Percentiles rank a stretch among this genome's conserved stretches.
Evolutionary conservation across 176 grass and related monocot species (phyloP).

Genomic region (Paspalum notatum): DNA sequence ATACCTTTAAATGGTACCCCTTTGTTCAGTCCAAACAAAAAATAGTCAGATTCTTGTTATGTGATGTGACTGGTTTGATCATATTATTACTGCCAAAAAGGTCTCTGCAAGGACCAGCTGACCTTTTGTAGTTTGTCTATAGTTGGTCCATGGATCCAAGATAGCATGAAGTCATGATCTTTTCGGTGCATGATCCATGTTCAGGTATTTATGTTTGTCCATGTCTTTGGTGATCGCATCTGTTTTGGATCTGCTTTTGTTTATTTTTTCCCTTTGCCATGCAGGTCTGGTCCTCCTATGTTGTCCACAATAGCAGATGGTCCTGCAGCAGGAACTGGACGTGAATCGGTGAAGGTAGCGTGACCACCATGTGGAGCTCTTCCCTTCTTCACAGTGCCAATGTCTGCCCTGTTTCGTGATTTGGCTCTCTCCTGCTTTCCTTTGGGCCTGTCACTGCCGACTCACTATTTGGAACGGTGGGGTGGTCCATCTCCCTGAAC

Average conservation of each 20-base stretch:
- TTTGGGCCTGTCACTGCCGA: background rate
- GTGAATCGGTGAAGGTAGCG: slow-evolving; percentile 32
- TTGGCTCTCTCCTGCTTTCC: background rate
- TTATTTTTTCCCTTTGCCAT: slow-evolving; percentile 6
- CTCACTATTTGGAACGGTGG: background rate
- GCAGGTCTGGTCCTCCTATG: slow-evolving; percentile 25
- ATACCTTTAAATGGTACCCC: too few species aligned
- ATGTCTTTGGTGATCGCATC: slow-evolving; percentile 3
- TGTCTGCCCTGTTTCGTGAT: background rate
- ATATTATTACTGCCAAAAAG: slow-evolving; percentile 2
- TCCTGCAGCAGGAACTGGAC: slow-evolving; percentile 32
- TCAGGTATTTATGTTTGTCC: background rate
- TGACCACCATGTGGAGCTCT: slow-evolving; percentile 28
- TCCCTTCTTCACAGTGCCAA: background rate
- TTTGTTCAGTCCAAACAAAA: slow-evolving; percentile 3
- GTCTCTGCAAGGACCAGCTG: slow-evolving; percentile 3
- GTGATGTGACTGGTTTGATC: slow-evolving; percentile 3
- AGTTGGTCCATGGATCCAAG: background rate
- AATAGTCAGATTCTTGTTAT: slow-evolving; percentile 15
- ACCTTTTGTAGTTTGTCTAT: slow-evolving; percentile 35
- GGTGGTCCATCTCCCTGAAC: slow-evolving; percentile 11
- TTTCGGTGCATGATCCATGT: slow-evolving; percentile 24
- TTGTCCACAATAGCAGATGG: slow-evolving; percentile 15
- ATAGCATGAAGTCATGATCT: slow-evolving; percentile 6
- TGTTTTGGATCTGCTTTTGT: slow-evolving; percentile 31